These are phyloP conservation scores for Zalaria obscura DNA, from an alignment of 2,329 filamentous ascomycete genomes.

Conservation along the genomic window DNA sequence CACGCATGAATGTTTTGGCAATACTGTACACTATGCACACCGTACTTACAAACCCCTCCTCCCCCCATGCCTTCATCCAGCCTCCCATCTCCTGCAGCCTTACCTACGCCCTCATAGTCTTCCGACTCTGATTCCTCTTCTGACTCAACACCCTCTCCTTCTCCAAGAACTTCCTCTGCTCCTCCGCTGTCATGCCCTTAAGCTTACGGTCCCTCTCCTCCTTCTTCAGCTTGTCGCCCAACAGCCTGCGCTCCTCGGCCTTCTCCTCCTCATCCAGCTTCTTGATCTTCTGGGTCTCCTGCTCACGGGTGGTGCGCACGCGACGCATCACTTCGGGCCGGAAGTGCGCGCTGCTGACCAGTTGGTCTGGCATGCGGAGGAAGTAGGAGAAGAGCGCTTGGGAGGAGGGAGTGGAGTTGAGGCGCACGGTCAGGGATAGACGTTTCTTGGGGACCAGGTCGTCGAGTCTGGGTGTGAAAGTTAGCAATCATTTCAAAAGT, in stretches of 20 bases:
- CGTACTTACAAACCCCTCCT: no score
- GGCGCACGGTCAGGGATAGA: slow-evolving; percentile 58
- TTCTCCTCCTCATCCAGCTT: slow-evolving; percentile 62
- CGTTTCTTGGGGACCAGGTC: slow-evolving; percentile 80
- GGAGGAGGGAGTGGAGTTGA: slow-evolving; percentile 48
- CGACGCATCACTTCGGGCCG: slow-evolving; percentile 77
- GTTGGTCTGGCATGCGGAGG: slow-evolving; percentile 68
- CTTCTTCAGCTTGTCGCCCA: slow-evolving; percentile 53
- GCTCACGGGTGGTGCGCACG: slow-evolving; percentile 65
- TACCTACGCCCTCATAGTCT: slow-evolving; percentile 35
- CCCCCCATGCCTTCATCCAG: no score
- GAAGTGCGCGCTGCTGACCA: slow-evolving; percentile 69
- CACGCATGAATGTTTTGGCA: no score
- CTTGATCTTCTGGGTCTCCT: slow-evolving; percentile 64
- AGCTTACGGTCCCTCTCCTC: slow-evolving; percentile 61
- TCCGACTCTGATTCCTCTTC: slow-evolving; percentile 47
- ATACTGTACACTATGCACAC: no score
- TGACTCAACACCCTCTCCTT: slow-evolving; percentile 70
- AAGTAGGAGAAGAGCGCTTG: slow-evolving; percentile 68
- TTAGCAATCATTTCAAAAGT: slow-evolving; percentile 1
- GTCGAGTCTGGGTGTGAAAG: slow-evolving; percentile 48
- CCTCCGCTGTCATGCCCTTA: slow-evolving; percentile 51
- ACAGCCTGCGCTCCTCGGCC: slow-evolving; percentile 43
- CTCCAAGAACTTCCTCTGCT: slow-evolving; percentile 48
- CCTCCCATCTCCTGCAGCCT: no score